Evolutionary conservation across 345 rosid genomes (phyloP), one percentile per base, ranked within the genome.

Genomic region (Trapa bicornis): DNA sequence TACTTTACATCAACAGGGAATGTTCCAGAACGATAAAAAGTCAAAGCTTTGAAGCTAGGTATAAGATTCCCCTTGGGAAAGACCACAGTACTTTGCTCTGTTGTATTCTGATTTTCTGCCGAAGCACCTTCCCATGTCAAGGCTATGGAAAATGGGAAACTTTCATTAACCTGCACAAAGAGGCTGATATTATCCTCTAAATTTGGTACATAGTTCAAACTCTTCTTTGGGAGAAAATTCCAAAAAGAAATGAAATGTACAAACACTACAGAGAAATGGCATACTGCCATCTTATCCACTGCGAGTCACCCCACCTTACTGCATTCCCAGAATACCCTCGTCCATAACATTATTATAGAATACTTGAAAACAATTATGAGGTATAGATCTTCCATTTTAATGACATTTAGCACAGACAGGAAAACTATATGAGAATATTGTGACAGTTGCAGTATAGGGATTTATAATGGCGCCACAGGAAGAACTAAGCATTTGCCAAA

Each of bases 51-150:
- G 66, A 87, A 64, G 69, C 97, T 94, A 41, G 99, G 96, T 37
- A 94, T 77, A 0, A 89, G 77, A 69, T 94, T 94, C 76, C 99
- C 99, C 77, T 85, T 89, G 61, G 93, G 91, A 38, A 94, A 94
- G 7, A 94, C 96, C 69, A 89, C 53, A 61, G 96, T 86, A 72
- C 85, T 80, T 75, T 87, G 99, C 42, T 94, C 99, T 29, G 79
- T 71, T 43, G 78, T 95, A 78, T 81, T 80, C 79, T 80, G 85
- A 67, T 81, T 65, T 65, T 91, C 99, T 0, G 83, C 76, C 35
- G 85, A 83, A 47, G 87, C 79, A 37, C 89, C 92, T 80, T 89
- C 89, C 97, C 99, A 91, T 3, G 96, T 81, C 72, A 89, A 73
- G 22, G 90, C 78, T 52, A 94, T 75, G 7, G 97, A 77, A 71